These are phyloP conservation scores for Volvox carteri DNA, from an alignment of 163 green algal species.

Conservation along the genomic window DNA sequence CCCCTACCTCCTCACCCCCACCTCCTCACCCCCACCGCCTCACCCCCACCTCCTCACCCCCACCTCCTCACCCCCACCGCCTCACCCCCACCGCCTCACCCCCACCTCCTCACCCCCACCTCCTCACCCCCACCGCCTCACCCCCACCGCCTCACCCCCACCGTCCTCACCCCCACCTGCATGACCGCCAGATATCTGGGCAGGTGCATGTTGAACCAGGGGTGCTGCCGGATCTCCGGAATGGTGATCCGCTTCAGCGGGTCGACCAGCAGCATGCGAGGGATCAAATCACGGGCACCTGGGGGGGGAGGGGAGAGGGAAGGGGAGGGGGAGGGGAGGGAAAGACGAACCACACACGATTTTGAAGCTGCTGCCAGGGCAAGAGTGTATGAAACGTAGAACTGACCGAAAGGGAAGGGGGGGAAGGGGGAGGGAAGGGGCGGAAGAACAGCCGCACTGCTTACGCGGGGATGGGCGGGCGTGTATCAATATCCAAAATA, in stretches of 20 bases:
- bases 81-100: background rate
- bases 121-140: background rate
- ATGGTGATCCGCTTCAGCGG: constrained; percentile 99
- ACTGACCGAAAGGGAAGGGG: no score
- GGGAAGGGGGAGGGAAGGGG: background rate
- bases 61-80: no score
- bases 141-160: background rate
- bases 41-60: no score
- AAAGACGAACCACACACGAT: background rate
- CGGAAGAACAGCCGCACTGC: background rate
- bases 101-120: no score
- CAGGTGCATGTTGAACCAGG: constrained; percentile 96
- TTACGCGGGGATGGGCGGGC: background rate
- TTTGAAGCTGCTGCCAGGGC: no score
- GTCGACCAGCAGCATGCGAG: constrained; percentile 98
- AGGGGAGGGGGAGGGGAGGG: background rate
- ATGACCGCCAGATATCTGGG: constrained; percentile 97
- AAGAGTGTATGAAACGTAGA: no score
- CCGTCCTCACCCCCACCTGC: constrained; percentile 78
- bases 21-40: no score
- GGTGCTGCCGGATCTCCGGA: constrained; percentile 97
- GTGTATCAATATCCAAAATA: no score
- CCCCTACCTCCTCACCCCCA: no score
- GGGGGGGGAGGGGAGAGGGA: background rate
- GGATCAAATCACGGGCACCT: constrained; percentile 96